These are phyloP conservation scores for Leccinum subrobustum DNA, from an alignment of 1,284 basidiomycete species.

Conservation along the genomic window DNA sequence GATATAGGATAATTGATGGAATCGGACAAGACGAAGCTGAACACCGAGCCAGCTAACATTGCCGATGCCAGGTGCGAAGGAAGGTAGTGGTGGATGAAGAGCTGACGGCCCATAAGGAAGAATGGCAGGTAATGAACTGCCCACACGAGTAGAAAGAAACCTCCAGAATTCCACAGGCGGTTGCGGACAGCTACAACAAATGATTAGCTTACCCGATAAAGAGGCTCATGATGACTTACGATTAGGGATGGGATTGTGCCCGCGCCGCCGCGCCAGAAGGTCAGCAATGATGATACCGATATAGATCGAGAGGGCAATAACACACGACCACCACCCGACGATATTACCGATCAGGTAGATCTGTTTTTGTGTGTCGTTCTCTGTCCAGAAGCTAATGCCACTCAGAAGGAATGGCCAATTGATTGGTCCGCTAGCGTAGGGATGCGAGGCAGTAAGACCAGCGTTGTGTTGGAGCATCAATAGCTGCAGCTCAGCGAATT, in stretches of 20 bases:
- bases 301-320: constrained; percentile 83
- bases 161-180: constrained; percentile 90
- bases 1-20: constrained; percentile 94
- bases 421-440: constrained; percentile 91
- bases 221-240: constrained; percentile 49
- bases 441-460: constrained; percentile 91
- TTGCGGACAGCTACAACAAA: constrained; percentile 73
- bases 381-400: constrained; percentile 99
- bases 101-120: constrained; percentile 96
- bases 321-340: constrained; percentile 92
- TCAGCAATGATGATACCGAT: constrained; percentile 90
- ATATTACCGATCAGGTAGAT: constrained; percentile 97
- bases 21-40: constrained; percentile 91
- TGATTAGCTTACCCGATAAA: constrained; percentile 1
- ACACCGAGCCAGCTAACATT: constrained; percentile 86
- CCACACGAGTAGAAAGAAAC: constrained; percentile 96
- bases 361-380: constrained; percentile 81
- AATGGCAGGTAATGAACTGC: constrained; percentile 96
- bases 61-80: constrained; percentile 92
- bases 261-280: constrained; percentile 82
- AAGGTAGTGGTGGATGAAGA: constrained; percentile 98
- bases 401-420: constrained; percentile 97
- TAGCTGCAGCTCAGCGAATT: constrained; percentile 91
- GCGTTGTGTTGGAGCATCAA: constrained; percentile 99
- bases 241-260: constrained; percentile 82